Base-by-base conservation (phyloP, 2,329 filamentous ascomycete species). In the Magnaporthiopsis rhizophila region DNA sequence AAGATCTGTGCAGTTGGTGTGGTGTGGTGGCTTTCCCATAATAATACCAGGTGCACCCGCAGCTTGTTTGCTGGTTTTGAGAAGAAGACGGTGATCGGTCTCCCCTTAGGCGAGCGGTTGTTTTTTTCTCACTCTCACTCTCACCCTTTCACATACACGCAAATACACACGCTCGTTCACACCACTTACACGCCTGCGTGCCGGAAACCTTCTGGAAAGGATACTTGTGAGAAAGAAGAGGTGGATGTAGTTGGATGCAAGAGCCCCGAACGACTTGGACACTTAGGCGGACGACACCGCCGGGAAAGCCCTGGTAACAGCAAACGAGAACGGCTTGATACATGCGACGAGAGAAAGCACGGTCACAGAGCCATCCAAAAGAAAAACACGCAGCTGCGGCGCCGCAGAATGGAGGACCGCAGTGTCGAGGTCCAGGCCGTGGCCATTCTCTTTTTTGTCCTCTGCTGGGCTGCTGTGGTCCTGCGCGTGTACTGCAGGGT, bases 401-500 rank as follows among this genome's bases (percentile, higher is more conserved):
- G 21, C 21, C 7, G 28, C 56, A 58, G 24, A 6, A 64, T 65
- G 65, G 65, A 65, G 21, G 63, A 65, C 26, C 58, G 65, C 26
- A 59, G 63, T 26, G 28, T 30, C n/a, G 65, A 66, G 63, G 58
- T 65, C 28, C 34, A 65, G 32, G 58, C 36, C 18, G 63, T 65
- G 7, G 65, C 65, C 36, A 62, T 63, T n/a, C 38, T 64, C 32
- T 65, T 65, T 53, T 62, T 65, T 26, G 59, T 53, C n/a, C 38
- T 65, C 45, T 64, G 63, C 57, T 65, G 65, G 65, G 36, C 62
- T 32, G 56, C 63, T 2, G 65, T 65, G n/a, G 38, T 59, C 13
- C 65, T 65, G 3, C 65, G 65, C 24, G 28, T 57, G 21, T 65
- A 65, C 50, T 65, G 65, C 32, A 63, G 65, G 13, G 53, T 28